Base-by-base conservation (phyloP, 2,329 filamentous ascomycete genomes). In the Paradendryphiella salina region DNA sequence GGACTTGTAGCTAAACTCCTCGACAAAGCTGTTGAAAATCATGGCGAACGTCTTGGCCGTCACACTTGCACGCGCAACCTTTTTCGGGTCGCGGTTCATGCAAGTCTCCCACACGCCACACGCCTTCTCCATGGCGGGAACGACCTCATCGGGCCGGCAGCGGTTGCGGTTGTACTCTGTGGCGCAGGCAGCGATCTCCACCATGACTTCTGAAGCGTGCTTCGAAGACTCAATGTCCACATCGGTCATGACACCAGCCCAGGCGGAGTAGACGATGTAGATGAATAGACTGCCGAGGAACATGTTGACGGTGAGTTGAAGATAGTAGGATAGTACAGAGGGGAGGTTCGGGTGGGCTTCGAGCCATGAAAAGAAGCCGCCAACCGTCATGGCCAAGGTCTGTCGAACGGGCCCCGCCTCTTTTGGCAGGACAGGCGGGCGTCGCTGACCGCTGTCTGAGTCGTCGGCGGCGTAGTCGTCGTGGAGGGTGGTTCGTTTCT, bases 1-100 rank as follows among this genome's bases (percentile, higher is more conserved):
- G 9, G 85, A 83, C 73, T 96, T 96, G 73, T 90, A 87, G 57
- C 88, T 90, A 73, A 97, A 92, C 5, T 89, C 86, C 63, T 96
- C 90, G 4, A 96, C 86, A 71, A 97, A 96, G 65, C 88, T 87
- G 70, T 97, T 96, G 73, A 97, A 87, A 33, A 99, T 96, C 67
- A 90, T 85, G 0, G 93, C 93, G 68, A 96, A 88, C 20, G 92
- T 94, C 66, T 89, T 87, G 4, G 90, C 92, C 14, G 88, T 90
- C 32, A 96, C 85, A 64, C 86, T 87, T 34, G 93, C 87, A 31
- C 87, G 81, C 60, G 89, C 91, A 48, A 96, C 85, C 48, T 85
- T 84, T 36, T 85, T 80, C 0, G 91, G 86, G 65, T 96, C 89
- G 59, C 87, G 84, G 59, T 86, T 85, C 90, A 96, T 96, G 74